Evolutionary conservation across 768 basidiomycete species (phyloP).

Genomic region (Rhodotorula toruloides): DNA sequence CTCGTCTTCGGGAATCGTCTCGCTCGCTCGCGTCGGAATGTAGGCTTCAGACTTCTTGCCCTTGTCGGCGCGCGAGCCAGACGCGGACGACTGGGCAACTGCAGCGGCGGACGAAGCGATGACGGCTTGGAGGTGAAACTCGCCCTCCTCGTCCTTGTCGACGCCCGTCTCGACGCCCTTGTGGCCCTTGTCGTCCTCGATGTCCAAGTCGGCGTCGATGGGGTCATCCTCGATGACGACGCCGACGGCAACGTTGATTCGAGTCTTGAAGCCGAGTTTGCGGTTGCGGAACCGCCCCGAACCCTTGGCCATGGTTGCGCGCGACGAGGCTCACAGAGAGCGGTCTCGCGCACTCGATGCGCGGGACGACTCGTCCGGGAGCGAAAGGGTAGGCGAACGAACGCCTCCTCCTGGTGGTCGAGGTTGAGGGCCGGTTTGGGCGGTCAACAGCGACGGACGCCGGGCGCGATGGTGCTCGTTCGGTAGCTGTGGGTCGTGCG

Average conservation of each 20-base stretch:
- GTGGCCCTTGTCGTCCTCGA: conserved; percentile 25
- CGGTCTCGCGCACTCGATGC: background rate
- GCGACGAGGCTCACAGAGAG: background rate
- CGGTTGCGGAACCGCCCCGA: conserved; percentile 43
- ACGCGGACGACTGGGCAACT: conserved; percentile 35
- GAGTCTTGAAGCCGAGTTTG: conserved; percentile 44
- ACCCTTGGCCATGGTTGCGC: conserved; percentile 32
- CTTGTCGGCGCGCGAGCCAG: conserved; percentile 5
- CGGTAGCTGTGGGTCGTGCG: background rate
- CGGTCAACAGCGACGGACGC: background rate
- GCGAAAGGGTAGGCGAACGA: background rate
- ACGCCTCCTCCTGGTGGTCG: too few species aligned
- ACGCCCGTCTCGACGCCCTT: conserved; percentile 42
- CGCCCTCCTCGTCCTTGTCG: conserved; percentile 46
- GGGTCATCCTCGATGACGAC: conserved; percentile 37
- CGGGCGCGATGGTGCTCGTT: background rate
- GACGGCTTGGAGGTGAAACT: conserved; percentile 52
- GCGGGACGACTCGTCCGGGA: background rate
- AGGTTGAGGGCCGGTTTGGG: background rate
- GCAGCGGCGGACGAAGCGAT: conserved; percentile 48
- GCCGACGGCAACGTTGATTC: conserved; percentile 41
- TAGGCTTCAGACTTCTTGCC: conserved; percentile 54
- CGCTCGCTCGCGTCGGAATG: conserved; percentile 91
- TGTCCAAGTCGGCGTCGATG: conserved; percentile 25
- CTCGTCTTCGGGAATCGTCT: conserved; percentile 59